Evolutionary conservation across 805 yeast genomes (phyloP), one percentile per base, ranked within the genome.

Genomic region (Wickerhamiella nectarea): DNA sequence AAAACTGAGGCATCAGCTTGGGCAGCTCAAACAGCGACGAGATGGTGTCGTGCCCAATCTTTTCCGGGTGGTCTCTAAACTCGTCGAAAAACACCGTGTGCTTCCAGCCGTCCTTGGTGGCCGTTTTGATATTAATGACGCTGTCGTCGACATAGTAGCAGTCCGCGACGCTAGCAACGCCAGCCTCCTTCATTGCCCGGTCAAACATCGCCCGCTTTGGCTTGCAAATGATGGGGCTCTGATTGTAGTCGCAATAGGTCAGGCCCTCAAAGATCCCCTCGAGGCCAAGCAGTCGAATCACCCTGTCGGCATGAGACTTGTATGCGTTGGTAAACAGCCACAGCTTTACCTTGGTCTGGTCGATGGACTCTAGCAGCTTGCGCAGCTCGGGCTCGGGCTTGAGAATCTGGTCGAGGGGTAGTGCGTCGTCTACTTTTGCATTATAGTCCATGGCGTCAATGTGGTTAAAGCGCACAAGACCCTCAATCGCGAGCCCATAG

Each of bases 271-370:
- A 87, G 44, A 85, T 58, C 58, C 87, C 95, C n/a, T 89, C 96
- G 22, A 89, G 60, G 1, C 95, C 96, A 39, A 89, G 66, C 38
- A 89, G 67, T 35, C 76, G 70, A 15, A 86, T 69, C 24, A 85
- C 94, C 40, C 96, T 69, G 36, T 77, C 54, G 0, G 89, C 98
- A 62, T 89, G 98, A 55, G 76, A 85, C 57, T 79, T 78, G 64
- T 89, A 89, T 1, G 98, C 97, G 59, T 89, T 89, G 4, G 98
- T 89, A 56, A 85, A 81, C 36, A 91, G 70, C 98, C 98, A 89
- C 50, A 89, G 65, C 53, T 77, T 79, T 46, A 79, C 75, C 49
- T 75, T 72, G 1, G 73, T 67, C n/a, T 61, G 49, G 51, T 65
- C 68, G 29, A 65, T 47, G 7, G 53, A 34, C 43, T 48, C 47